These are phyloP conservation scores for Boehmeria nivea DNA, from an alignment of 306 rosid species.

Conservation along the genomic window DNA sequence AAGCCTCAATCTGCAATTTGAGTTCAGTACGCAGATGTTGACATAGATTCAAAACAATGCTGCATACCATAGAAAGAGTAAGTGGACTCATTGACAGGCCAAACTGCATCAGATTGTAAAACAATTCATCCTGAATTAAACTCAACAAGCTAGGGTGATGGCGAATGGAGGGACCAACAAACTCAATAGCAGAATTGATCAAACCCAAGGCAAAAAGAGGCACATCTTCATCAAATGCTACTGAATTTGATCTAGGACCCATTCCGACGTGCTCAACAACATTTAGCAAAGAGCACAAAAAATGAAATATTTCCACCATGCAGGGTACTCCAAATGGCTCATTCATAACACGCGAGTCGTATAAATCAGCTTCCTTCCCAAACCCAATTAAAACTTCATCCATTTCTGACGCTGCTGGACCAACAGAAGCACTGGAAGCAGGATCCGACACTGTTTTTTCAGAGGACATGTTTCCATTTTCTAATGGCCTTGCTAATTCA, in stretches of 20 bases:
- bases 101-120: constrained; percentile 79
- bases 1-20: constrained; percentile 80
- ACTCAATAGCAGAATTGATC: constrained; percentile 84
- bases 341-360: constrained; percentile 69
- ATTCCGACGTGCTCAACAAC: constrained; percentile 64
- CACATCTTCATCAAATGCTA: constrained; percentile 87
- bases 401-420: constrained; percentile 39
- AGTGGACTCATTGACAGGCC: constrained; percentile 80
- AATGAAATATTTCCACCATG: constrained; percentile 96
- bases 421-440: constrained; percentile 44
- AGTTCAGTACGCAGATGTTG: constrained; percentile 76
- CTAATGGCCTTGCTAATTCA: constrained; percentile 54
- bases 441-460: constrained; percentile 55
- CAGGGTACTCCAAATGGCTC: constrained; percentile 96
- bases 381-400: constrained; percentile 50
- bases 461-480: constrained; percentile 69
- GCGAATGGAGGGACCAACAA: constrained; percentile 84
- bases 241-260: constrained; percentile 69
- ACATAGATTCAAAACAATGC: constrained; percentile 71
- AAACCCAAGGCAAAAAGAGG: constrained; percentile 89
- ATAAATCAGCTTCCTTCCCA: constrained; percentile 58
- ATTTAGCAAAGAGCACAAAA: constrained; percentile 81
- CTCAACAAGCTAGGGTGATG: constrained; percentile 70
- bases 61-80: constrained; percentile 81
- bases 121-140: constrained; percentile 82